A percentile compares a stretch with the other conserved stretches of the same genome.
Conservation (phyloP, 2,329 filamentous ascomycete genomes). For the Cladosporium colombiae region DNA sequence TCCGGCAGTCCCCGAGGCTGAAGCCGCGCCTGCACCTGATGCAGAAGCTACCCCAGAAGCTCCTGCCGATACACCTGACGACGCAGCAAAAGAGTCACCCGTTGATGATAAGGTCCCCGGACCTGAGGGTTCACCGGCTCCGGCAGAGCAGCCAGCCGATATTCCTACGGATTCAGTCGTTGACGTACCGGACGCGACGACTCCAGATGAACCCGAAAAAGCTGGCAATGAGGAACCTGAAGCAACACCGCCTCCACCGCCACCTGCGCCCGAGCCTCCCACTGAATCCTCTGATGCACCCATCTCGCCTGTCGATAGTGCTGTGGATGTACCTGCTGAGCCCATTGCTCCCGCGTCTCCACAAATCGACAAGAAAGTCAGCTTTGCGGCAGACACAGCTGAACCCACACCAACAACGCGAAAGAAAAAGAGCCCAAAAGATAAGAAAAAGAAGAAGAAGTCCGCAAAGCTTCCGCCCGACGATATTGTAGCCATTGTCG, state of each 20-base stretch:
- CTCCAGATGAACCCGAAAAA: neutral
- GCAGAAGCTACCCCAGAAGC: slow-evolving; percentile 14
- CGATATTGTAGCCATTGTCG: slow-evolving; percentile 30
- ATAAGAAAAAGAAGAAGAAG: slow-evolving; percentile 31
- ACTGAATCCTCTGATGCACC: neutral
- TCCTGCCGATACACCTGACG: neutral
- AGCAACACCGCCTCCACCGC: neutral
- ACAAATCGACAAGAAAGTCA: slow-evolving; percentile 31
- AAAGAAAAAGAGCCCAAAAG: slow-evolving; percentile 29
- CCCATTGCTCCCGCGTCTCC: slow-evolving; percentile 17
- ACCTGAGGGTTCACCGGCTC: neutral
- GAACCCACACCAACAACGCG: slow-evolving; percentile 30
- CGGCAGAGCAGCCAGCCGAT: neutral
- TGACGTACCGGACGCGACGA: neutral
- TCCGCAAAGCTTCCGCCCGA: slow-evolving; percentile 24
- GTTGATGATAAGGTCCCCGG: slow-evolving; percentile 12
- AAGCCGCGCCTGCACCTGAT: slow-evolving; percentile 13
- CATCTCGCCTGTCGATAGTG: neutral
- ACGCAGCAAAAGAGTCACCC: slow-evolving; percentile 11
- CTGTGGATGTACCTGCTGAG: neutral
- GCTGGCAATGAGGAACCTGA: neutral
- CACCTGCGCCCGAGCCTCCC: slow-evolving; percentile 7
- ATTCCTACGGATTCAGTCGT: neutral
- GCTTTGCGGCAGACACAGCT: slow-evolving; percentile 33
- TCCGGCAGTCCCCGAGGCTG: neutral